These are phyloP conservation scores for Pholiota adiposa DNA, from an alignment of 1,284 basidiomycete genomes.

Conservation along the genomic window DNA sequence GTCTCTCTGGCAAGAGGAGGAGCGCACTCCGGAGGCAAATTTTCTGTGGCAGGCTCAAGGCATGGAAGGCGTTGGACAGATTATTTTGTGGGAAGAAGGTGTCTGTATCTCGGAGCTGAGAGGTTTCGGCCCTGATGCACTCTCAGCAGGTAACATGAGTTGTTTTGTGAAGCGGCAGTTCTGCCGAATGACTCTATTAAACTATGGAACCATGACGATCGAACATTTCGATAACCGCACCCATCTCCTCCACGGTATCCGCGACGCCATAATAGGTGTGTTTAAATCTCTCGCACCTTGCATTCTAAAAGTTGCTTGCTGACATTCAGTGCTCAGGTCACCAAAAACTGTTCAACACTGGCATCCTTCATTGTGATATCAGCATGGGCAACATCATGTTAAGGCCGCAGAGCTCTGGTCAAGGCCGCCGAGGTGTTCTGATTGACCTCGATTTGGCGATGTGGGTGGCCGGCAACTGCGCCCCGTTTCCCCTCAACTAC, in stretches of 20 bases:
- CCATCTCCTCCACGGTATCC: slow-evolving; percentile 10
- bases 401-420: no score
- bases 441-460: slow-evolving; percentile 18
- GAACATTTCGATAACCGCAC: neutral
- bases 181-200: slow-evolving; percentile 1
- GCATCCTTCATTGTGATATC: slow-evolving; percentile 19
- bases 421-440: slow-evolving; percentile 9
- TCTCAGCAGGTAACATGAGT: no score
- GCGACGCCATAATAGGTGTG: slow-evolving; percentile 13
- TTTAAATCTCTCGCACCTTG: neutral
- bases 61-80: neutral
- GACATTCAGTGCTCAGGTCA: neutral
- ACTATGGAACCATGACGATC: slow-evolving; percentile 1
- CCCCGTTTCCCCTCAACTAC: neutral
- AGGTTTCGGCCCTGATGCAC: no score
- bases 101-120: neutral
- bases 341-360: slow-evolving; percentile 10
- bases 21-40: neutral
- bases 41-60: neutral
- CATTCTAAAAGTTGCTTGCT: neutral
- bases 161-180: slow-evolving; percentile 4
- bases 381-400: slow-evolving; percentile 17
- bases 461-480: neutral
- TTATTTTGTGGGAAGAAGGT: neutral
- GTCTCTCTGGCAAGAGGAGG: neutral